A percentile compares a stretch with the other conserved stretches of the same genome.
phyloP scores from a whole-genome alignment of 108 stramenopile species.

The Fragilariopsis cylindrus region DNA sequence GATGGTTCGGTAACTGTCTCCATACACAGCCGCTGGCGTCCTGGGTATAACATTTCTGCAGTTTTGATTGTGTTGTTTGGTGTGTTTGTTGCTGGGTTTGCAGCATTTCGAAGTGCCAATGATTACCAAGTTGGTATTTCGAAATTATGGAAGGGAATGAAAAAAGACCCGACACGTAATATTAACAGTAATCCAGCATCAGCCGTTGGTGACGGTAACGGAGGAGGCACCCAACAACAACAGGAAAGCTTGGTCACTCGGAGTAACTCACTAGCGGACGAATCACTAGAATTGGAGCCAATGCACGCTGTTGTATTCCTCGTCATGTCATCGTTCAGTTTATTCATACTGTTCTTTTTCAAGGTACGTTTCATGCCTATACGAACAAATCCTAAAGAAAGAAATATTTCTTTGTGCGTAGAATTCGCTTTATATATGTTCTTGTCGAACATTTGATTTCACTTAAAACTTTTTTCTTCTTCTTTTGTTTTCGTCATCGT shows the following conservation, averaged over 20 bases:
- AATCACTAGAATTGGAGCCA: constrained; percentile 74
- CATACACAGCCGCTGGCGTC: constrained; percentile 48
- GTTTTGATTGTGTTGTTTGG: constrained; percentile 76
- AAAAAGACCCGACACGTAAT: background rate
- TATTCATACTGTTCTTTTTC: constrained; percentile 89
- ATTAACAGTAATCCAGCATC: background rate
- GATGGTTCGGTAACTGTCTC: constrained; percentile 2
- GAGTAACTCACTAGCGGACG: constrained; percentile 32
- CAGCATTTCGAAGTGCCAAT: constrained; percentile 51
- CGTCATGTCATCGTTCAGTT: constrained; percentile 66
- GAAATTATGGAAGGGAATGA: background rate
- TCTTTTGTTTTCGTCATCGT: background rate
- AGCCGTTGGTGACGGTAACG: background rate
- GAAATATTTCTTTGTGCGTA: background rate
- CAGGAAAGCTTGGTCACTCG: constrained; percentile 21
- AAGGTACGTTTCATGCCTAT: constrained; percentile 37
- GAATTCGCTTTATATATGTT: background rate
- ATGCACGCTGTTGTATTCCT: constrained; percentile 83
- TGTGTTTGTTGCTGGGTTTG: constrained; percentile 61
- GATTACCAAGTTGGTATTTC: constrained; percentile 49
- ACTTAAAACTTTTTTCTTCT: background rate
- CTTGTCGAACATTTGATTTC: background rate
- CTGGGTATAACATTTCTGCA: constrained; percentile 53
- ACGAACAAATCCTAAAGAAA: background rate
- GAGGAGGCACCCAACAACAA: constrained; percentile 1